Base-by-base conservation (phyloP, 202 grass and related monocot species). In the Digitaria exilis region DNA sequence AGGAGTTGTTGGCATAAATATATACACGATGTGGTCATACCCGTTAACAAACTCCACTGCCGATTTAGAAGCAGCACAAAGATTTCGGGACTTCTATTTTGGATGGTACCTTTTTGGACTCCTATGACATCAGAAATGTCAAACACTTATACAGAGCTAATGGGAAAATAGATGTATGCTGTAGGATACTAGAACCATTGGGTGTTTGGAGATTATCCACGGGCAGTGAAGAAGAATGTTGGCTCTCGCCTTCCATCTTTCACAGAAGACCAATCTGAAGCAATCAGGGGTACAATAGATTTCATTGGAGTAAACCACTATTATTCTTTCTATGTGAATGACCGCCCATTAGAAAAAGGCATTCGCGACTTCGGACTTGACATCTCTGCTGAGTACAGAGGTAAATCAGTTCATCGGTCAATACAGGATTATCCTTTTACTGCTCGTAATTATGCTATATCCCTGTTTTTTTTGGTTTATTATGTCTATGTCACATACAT, bases 291-390 rank as follows among this genome's bases (percentile, higher is more conserved):
- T 67, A 55, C 88, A 75, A 37, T 88, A 51, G 94, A 97, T 85
- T 97, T 94, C 76, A 87, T 97, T 43, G 94, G 92, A 21, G 52
- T 94, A 72, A 97, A 97, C 78, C 81, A 97, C 75, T 97, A 94
- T 31, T 54, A 16, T 56, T 89, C 92, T 4, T 2, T 79, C 15
- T 97, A 97, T 72, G 80, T 94, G 76, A 94, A 73, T 9, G 94
- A 94, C 32, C 80, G 26, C 24, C 89, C 88, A 49, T 64, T 80
- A 55, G 42, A 67, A 0, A 76, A 79, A 58, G 85, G 78, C 9
- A 49, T 66, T 61, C 85, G 84, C 0, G 89, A 97, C 86, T 94
- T 71, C 30, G 0, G 9, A 30, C 52, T 61, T 16, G 94, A 94
- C 62, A 13, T 71, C 3, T 82, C 81, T 45, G 58, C 56, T 73